A percentile compares a stretch with the other conserved stretches of the same genome.
Evolutionary conservation across 768 basidiomycete genomes (phyloP).

Genomic region (Daedalea quercina): DNA sequence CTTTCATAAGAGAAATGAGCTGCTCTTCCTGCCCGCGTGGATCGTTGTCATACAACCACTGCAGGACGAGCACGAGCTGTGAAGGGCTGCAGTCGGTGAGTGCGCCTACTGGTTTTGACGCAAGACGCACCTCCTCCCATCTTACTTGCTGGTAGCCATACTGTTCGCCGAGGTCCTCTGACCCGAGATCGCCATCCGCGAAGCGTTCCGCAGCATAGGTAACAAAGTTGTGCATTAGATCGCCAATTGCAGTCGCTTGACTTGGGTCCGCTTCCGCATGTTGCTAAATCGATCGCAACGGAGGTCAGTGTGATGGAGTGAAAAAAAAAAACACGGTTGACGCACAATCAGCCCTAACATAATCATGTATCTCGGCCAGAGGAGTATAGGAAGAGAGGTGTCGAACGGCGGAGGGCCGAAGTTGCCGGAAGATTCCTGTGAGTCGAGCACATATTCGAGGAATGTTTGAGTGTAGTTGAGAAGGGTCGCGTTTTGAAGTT

Average conservation of each 20-base stretch:
- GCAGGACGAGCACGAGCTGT: neutral
- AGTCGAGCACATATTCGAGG: neutral
- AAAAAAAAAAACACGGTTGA: neutral
- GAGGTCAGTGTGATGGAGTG: neutral
- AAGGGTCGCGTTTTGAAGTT: neutral
- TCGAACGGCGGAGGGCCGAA: neutral
- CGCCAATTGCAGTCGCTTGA: neutral
- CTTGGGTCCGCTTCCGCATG: neutral
- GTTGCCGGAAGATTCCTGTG: neutral
- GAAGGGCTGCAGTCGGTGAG: neutral
- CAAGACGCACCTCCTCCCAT: conserved; percentile 1
- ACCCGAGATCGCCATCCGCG: neutral
- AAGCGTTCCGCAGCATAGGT: neutral
- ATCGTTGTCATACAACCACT: conserved; percentile 3
- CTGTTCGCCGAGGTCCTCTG: neutral
- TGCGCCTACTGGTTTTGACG: neutral
- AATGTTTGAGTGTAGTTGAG: neutral
- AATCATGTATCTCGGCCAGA: conserved; percentile 1
- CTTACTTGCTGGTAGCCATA: conserved; percentile 1
- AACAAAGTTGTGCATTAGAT: neutral
- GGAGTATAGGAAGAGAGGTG: neutral
- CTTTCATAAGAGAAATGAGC: neutral
- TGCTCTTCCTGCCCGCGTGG: neutral
- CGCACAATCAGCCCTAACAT: conserved; percentile 2
- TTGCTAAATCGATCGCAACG: neutral